Percentiles rank a stretch among this genome's conserved stretches.
Conservation (phyloP, 768 basidiomycete genomes). For the Leucogyrophana mollusca region DNA sequence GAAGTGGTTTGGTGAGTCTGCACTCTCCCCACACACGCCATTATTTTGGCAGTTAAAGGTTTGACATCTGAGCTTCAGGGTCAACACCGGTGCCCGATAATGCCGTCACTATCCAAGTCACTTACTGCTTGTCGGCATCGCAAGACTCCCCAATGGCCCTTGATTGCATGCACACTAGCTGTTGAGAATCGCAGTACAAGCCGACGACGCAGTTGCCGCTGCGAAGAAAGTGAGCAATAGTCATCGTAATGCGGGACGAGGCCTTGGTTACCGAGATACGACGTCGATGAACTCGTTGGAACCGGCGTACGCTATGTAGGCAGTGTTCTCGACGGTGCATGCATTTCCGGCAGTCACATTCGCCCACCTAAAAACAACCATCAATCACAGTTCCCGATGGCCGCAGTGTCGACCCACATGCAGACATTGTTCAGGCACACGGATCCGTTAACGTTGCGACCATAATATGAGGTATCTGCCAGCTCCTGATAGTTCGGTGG, state of each 20-base stretch:
- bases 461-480: constrained; percentile 60
- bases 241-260: background rate
- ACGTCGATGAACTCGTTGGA: constrained; percentile 68
- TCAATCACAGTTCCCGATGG: background rate
- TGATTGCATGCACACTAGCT: constrained; percentile 54
- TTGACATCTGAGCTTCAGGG: constrained; percentile 49
- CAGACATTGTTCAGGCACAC: constrained; percentile 82
- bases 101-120: constrained; percentile 18
- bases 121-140: constrained; percentile 57
- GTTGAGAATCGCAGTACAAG: constrained; percentile 70
- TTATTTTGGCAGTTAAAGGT: constrained; percentile 70
- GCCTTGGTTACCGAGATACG: constrained; percentile 64
- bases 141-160: constrained; percentile 63
- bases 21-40: constrained; percentile 61
- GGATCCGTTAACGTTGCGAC: constrained; percentile 78
- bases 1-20: constrained; percentile 62
- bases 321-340: constrained; percentile 77
- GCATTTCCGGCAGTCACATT: constrained; percentile 63
- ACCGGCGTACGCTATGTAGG: constrained; percentile 68
- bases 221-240: constrained; percentile 3
- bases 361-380: constrained; percentile 56
- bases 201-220: constrained; percentile 75
- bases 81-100: constrained; percentile 35
- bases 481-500: constrained; percentile 67
- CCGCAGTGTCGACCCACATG: constrained; percentile 52